phyloP scores from a whole-genome alignment of 768 basidiomycete species.

The Trametopsis cervina region DNA sequence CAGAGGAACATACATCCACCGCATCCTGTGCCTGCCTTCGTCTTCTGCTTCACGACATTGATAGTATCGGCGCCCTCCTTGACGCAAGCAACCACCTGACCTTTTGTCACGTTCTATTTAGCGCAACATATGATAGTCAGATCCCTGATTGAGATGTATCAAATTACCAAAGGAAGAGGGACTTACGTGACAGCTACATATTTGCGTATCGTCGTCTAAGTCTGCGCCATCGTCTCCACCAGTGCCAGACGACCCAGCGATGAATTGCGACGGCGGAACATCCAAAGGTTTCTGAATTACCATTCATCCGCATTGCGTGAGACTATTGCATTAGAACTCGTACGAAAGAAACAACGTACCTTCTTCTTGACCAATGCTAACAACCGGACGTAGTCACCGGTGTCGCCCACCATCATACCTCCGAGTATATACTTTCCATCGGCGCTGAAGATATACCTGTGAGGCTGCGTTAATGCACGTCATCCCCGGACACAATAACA shows the following conservation, averaged over 20 bases:
- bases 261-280: slow-evolving; percentile 58
- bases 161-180: too few relatives aligned
- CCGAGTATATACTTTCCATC: slow-evolving; percentile 69
- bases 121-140: too few relatives aligned
- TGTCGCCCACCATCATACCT: slow-evolving; percentile 79
- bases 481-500: background rate
- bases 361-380: slow-evolving; percentile 67
- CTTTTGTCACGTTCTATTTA: slow-evolving; percentile 55
- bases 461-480: too few relatives aligned
- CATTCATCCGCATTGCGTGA: too few relatives aligned
- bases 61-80: slow-evolving; percentile 42
- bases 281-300: slow-evolving; percentile 64
- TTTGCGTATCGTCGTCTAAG: slow-evolving; percentile 63
- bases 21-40: slow-evolving; percentile 68
- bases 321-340: too few relatives aligned
- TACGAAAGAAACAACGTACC: too few relatives aligned
- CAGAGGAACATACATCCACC: slow-evolving; percentile 41
- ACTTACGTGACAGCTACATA: slow-evolving; percentile 62
- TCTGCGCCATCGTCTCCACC: slow-evolving; percentile 56
- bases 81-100: slow-evolving; percentile 43
- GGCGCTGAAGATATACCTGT: slow-evolving; percentile 56
- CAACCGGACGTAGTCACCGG: slow-evolving; percentile 59
- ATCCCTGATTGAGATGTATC: too few relatives aligned
- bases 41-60: slow-evolving; percentile 52
- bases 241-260: slow-evolving; percentile 42